phyloP scores from a whole-genome alignment of 192 early-diverging fungal species.

The Chytriomyces confervae region DNA sequence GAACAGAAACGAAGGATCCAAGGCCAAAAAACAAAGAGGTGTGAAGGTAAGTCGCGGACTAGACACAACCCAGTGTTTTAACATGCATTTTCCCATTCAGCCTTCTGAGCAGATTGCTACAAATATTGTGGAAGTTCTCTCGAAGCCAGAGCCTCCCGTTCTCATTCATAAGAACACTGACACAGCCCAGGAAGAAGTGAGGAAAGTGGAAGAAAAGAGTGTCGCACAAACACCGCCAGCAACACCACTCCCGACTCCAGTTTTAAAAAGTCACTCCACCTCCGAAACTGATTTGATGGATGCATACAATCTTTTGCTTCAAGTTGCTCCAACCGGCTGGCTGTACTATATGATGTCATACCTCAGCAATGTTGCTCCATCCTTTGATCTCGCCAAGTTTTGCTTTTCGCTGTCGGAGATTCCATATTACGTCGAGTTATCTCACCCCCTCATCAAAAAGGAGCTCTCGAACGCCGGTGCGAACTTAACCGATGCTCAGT shows the following conservation, averaged over 20 bases:
- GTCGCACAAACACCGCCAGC: too few species aligned
- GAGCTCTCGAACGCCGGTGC: slow-evolving; percentile 6
- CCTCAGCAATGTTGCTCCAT: not conserved
- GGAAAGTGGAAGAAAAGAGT: too few species aligned
- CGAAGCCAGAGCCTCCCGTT: too few species aligned
- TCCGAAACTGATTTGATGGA: not conserved
- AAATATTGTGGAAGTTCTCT: too few species aligned
- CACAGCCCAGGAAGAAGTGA: too few species aligned
- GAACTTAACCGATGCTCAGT: slow-evolving; percentile 8
- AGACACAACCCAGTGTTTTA: not conserved
- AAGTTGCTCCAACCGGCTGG: slow-evolving; percentile 13
- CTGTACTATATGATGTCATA: not conserved
- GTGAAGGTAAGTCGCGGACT: not conserved
- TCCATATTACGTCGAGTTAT: slow-evolving; percentile 10
- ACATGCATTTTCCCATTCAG: not conserved
- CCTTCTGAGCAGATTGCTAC: too few species aligned
- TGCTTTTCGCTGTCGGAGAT: not conserved
- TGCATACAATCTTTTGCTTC: not conserved
- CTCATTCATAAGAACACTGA: too few species aligned
- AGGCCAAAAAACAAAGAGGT: not conserved
- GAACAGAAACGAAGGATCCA: not conserved
- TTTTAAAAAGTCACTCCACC: not conserved
- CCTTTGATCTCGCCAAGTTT: slow-evolving; percentile 20
- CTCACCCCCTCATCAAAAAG: not conserved
- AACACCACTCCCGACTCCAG: too few species aligned